phyloP scores from a whole-genome alignment of 169 alveolate genomes.

The Plasmodium reichenowi region DNA sequence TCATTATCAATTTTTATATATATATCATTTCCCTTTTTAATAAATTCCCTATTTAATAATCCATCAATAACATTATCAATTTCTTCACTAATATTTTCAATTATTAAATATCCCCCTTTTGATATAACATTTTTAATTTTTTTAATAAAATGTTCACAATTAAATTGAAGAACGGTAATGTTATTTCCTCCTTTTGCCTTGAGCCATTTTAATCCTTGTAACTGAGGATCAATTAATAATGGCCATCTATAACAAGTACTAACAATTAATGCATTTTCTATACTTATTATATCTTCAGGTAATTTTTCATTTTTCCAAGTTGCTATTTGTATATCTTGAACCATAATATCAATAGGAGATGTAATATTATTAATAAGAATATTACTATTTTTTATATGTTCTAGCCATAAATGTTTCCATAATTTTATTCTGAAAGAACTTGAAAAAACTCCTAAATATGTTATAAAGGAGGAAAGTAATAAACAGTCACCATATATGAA shows the following conservation, averaged over 20 bases:
- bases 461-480: slow-evolving; percentile 95
- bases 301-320: slow-evolving; percentile 96
- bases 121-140: slow-evolving; percentile 90
- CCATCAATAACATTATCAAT: slow-evolving; percentile 97
- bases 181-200: slow-evolving; percentile 94
- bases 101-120: slow-evolving; percentile 93
- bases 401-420: slow-evolving; percentile 93
- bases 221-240: slow-evolving; percentile 96
- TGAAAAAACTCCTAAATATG: slow-evolving; percentile 96
- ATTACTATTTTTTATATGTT: slow-evolving; percentile 89
- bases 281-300: slow-evolving; percentile 95
- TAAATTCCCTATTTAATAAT: slow-evolving; percentile 92
- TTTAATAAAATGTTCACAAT: slow-evolving; percentile 93
- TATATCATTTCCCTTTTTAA: slow-evolving; percentile 89
- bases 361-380: slow-evolving; percentile 92
- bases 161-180: slow-evolving; percentile 91
- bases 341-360: slow-evolving; percentile 92
- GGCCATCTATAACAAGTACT: slow-evolving; percentile 97
- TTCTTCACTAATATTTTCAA: slow-evolving; percentile 94
- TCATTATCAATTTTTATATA: slow-evolving; percentile 60
- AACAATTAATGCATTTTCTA: slow-evolving; percentile 95
- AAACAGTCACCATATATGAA: slow-evolving; percentile 95
- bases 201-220: slow-evolving; percentile 97
- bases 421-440: slow-evolving; percentile 91
- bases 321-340: slow-evolving; percentile 95